Conservation (phyloP, 23 red algal species). For the Agarophyton chilense region DNA sequence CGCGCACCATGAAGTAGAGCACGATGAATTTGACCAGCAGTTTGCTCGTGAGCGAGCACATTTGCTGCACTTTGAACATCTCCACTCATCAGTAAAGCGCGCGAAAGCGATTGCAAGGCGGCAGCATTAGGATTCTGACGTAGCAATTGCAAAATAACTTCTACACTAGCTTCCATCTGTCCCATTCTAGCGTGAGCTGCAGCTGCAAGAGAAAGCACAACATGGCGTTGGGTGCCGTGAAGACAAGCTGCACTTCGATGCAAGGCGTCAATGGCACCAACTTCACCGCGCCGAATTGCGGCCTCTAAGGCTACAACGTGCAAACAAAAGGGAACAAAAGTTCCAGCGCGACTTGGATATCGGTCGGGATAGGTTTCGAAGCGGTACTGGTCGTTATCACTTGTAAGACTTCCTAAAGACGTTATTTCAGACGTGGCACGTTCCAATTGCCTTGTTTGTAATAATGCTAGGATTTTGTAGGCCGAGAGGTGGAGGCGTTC, state of each 20-base stretch:
- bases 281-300: constrained; percentile 20
- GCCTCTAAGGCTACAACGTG: constrained; percentile 48
- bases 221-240: background rate
- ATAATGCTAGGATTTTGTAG: constrained; percentile 34
- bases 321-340: constrained; percentile 51
- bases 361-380: constrained; percentile 15
- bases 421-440: constrained; percentile 33
- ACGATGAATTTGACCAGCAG: background rate
- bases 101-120: constrained; percentile 27
- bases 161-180: constrained; percentile 56
- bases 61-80: constrained; percentile 23
- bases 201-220: constrained; percentile 7
- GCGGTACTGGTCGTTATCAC: constrained; percentile 20
- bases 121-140: background rate
- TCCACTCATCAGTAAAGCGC: constrained; percentile 33
- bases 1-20: constrained; percentile 38
- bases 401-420: constrained; percentile 2
- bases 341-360: background rate
- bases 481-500: background rate
- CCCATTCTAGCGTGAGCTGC: constrained; percentile 12
- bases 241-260: constrained; percentile 3
- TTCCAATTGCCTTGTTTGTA: constrained; percentile 57
- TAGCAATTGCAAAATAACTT: constrained; percentile 34
- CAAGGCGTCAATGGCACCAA: constrained; percentile 24
- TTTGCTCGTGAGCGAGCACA: background rate